Evolutionary conservation across 192 early-diverging fungal species (phyloP).

Genomic region (Coemansia asiatica): DNA sequence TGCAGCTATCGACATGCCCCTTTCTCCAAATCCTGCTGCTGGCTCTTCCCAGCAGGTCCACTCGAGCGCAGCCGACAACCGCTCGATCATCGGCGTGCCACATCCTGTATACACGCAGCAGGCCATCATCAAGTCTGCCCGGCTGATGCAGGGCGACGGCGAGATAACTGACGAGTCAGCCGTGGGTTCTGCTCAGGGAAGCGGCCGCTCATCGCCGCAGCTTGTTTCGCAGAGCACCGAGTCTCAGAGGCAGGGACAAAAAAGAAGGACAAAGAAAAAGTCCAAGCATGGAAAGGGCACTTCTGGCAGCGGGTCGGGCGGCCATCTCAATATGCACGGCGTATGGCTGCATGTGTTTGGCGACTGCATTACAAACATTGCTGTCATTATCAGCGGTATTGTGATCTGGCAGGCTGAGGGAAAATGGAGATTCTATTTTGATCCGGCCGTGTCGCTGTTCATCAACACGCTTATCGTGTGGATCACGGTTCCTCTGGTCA

Average conservation of each 20-base stretch:
- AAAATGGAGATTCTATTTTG: conserved; percentile 77
- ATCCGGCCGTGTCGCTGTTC: conserved; percentile 73
- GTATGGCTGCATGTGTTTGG: conserved; percentile 91
- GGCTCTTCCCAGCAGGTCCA: conserved; percentile 13
- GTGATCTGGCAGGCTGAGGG: conserved; percentile 72
- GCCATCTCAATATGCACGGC: conserved; percentile 68
- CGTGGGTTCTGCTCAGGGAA: conserved; percentile 3
- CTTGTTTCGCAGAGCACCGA: conserved; percentile 19
- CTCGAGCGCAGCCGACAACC: conserved; percentile 41
- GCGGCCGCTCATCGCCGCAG: conserved; percentile 23
- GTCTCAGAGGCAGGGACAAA: conserved; percentile 43
- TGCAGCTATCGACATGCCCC: conserved; percentile 25
- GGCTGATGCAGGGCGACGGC: conserved; percentile 28
- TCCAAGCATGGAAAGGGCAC: conserved; percentile 18
- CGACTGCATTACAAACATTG: conserved; percentile 84
- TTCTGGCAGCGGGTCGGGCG: conserved; percentile 17
- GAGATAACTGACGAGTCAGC: conserved; percentile 13
- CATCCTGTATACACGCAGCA: conserved; percentile 58
- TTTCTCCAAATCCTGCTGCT: not conserved
- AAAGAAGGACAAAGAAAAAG: conserved; percentile 10
- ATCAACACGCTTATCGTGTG: conserved; percentile 57
- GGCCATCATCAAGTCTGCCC: conserved; percentile 54
- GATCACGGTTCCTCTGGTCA: conserved; percentile 62
- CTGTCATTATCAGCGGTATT: conserved; percentile 77
- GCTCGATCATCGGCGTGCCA: conserved; percentile 55